phyloP scores from a whole-genome alignment of 495 filamentous ascomycete genomes.

The Penicillium pancosmium region DNA sequence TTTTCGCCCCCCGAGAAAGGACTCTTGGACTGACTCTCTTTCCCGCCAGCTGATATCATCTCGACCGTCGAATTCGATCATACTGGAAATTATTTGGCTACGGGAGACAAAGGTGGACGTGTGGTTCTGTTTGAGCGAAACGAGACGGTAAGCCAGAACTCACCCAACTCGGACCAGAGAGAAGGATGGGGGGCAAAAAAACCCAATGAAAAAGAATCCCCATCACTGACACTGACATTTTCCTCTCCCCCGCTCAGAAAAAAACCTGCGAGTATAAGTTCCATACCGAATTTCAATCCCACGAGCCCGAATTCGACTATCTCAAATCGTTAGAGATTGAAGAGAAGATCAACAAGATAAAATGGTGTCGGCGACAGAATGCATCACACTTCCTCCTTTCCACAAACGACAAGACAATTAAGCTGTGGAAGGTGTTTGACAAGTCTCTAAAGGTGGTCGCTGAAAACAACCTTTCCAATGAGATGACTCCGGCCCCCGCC shows the following conservation, averaged over 20 bases:
- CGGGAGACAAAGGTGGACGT: conserved; percentile 95
- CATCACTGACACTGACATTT: too few species aligned
- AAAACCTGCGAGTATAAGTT: conserved; percentile 99
- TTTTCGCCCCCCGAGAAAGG: neutral
- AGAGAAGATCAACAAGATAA: conserved; percentile 99
- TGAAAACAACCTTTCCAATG: conserved; percentile 96
- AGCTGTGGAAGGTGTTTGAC: conserved; percentile 99
- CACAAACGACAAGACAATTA: conserved; percentile 99
- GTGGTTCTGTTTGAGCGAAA: conserved; percentile 98
- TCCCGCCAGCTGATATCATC: conserved; percentile 86
- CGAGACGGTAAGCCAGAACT: conserved; percentile 70
- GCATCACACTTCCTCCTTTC: conserved; percentile 97
- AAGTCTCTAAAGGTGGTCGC: conserved; percentile 98
- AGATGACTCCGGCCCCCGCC: conserved; percentile 79
- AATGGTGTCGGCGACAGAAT: conserved; percentile 98
- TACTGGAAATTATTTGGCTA: conserved; percentile 96
- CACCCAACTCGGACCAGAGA: neutral
- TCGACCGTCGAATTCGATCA: conserved; percentile 99
- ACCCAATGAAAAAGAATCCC: neutral
- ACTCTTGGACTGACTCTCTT: neutral
- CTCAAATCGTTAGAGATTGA: conserved; percentile 99
- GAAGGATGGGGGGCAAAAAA: neutral
- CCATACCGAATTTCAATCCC: conserved; percentile 98
- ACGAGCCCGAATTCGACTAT: conserved; percentile 99
- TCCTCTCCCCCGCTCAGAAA: conserved; percentile 62